Evolutionary conservation across 169 alveolate genomes (phyloP).

Genomic region (Plasmodium vinckei): DNA sequence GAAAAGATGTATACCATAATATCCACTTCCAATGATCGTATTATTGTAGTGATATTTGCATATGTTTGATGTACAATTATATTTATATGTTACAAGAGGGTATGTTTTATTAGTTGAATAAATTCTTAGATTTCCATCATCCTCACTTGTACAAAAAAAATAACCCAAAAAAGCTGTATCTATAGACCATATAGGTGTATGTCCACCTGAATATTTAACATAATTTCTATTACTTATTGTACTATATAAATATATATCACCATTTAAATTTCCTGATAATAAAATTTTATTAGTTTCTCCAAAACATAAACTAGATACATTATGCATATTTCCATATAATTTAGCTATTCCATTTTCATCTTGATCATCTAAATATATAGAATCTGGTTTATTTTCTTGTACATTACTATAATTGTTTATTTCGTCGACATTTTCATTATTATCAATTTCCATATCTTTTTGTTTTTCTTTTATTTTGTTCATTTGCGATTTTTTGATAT

Average conservation of each 20-base stretch:
- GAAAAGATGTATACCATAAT: slow-evolving; percentile 30
- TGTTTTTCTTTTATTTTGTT: slow-evolving; percentile 51
- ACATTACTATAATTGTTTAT: slow-evolving; percentile 26
- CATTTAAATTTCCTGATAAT: slow-evolving; percentile 74
- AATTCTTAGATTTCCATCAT: slow-evolving; percentile 74
- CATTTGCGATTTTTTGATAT: slow-evolving; percentile 47
- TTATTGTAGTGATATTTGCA: slow-evolving; percentile 67
- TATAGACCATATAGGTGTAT: slow-evolving; percentile 73
- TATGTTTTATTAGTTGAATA: slow-evolving; percentile 72
- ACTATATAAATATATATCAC: slow-evolving; percentile 71
- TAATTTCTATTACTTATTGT: slow-evolving; percentile 69
- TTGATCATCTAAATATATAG: slow-evolving; percentile 40
- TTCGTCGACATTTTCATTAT: background rate
- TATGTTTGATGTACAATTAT: slow-evolving; percentile 52
- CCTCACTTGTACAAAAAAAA: slow-evolving; percentile 66
- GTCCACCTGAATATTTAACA: slow-evolving; percentile 74
- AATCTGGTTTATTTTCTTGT: slow-evolving; percentile 18
- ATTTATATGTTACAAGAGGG: slow-evolving; percentile 63
- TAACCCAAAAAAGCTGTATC: slow-evolving; percentile 72
- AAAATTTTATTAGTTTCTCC: slow-evolving; percentile 76
- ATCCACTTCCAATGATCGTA: slow-evolving; percentile 66
- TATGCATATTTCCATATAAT: slow-evolving; percentile 56
- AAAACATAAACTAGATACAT: slow-evolving; percentile 64
- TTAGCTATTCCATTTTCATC: slow-evolving; percentile 55
- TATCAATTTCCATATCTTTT: slow-evolving; percentile 30